These are phyloP conservation scores for grape (Vitis vinifera) DNA, from an alignment of 164 flowering plant species.

Conservation along the genomic window ASM3070453v1 NC_081823.1:6727501-6728000, in stretches of 20 bases:
- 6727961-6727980: background rate
- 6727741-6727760: too few species aligned
- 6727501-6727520: too few species aligned
- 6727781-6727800: background rate
- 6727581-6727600: too few species aligned
- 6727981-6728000: too few species aligned
- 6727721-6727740: background rate
- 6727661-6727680: background rate
- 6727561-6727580: too few species aligned
- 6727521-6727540: too few species aligned
- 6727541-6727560: too few species aligned
- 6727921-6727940: conserved; percentile 16
- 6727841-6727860: conserved; percentile 11
- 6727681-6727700: conserved; percentile 5
- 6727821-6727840: conserved; percentile 9
- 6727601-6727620: too few species aligned
- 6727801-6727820: conserved; percentile 13
- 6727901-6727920: conserved; percentile 7
- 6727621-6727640: too few species aligned
- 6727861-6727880: conserved; percentile 5
- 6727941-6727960: conserved; percentile 17
- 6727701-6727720: conserved; percentile 11
- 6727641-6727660: too few species aligned
- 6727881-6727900: conserved; percentile 15
- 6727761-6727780: background rate